phyloP scores from a whole-genome alignment of 257 asterid species.

The Plantago elongata region DNA sequence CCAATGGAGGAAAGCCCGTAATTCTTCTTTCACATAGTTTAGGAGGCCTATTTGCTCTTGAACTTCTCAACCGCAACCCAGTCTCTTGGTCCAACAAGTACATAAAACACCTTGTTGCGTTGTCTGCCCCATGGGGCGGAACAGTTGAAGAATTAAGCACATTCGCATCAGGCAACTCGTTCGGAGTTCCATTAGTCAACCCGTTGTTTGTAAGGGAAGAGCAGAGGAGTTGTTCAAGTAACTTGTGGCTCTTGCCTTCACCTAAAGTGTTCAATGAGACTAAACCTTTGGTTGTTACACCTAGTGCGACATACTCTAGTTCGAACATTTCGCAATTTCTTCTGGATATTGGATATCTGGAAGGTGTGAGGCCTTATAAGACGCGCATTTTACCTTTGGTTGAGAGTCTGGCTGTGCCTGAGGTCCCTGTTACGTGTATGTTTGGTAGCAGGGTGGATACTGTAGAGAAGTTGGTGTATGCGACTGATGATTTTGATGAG shows the following conservation, averaged over 20 bases:
- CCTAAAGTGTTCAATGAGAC: slow-evolving; percentile 36
- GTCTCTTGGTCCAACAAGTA: slow-evolving; percentile 47
- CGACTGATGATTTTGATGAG: slow-evolving; percentile 52
- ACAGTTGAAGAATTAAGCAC: slow-evolving; percentile 63
- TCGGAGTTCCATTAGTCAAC: slow-evolving; percentile 68
- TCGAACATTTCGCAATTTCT: slow-evolving; percentile 44
- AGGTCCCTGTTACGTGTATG: slow-evolving; percentile 56
- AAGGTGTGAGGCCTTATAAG: slow-evolving; percentile 53
- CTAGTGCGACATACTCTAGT: slow-evolving; percentile 36
- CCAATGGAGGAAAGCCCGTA: slow-evolving; percentile 50
- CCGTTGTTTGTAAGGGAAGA: slow-evolving; percentile 62
- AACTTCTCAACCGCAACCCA: slow-evolving; percentile 48
- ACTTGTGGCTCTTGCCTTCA: slow-evolving; percentile 77
- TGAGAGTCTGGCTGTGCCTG: slow-evolving; percentile 24
- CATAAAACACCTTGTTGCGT: slow-evolving; percentile 62
- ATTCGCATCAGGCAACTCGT: slow-evolving; percentile 63
- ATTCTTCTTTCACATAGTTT: slow-evolving; percentile 75
- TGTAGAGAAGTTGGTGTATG: slow-evolving; percentile 47
- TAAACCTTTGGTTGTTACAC: slow-evolving; percentile 37
- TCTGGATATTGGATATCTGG: slow-evolving; percentile 51
- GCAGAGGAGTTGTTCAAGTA: slow-evolving; percentile 66
- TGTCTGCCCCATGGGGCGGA: slow-evolving; percentile 95
- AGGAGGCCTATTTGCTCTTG: slow-evolving; percentile 64
- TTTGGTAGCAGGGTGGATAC: slow-evolving; percentile 62
- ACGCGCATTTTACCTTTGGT: slow-evolving; percentile 60